A percentile compares a stretch with the other conserved stretches of the same genome.
Conservation (phyloP, 106 monocot species). For the Apostasia shenzhenica region DNA sequence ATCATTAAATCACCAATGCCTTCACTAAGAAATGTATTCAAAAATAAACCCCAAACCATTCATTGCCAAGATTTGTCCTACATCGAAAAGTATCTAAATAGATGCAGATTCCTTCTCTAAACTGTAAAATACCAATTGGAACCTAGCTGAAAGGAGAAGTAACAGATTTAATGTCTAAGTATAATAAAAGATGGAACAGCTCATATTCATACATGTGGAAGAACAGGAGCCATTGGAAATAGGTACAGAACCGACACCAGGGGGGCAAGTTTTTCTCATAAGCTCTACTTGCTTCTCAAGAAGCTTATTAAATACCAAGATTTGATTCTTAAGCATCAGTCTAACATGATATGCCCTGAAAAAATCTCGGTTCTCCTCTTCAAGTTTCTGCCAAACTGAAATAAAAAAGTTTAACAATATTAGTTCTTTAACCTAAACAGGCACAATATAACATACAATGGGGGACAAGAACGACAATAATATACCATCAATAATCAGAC, state of each 20-base stretch:
- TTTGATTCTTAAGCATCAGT: conserved; percentile 80
- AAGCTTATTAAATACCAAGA: conserved; percentile 72
- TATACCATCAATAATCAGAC: no score
- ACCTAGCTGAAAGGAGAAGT: neutral
- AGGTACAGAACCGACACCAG: conserved; percentile 40
- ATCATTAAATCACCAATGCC: no score
- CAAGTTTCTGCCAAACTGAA: conserved; percentile 97
- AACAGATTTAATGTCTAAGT: neutral
- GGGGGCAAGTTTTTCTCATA: conserved; percentile 51
- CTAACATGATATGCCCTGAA: conserved; percentile 95
- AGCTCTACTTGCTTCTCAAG: conserved; percentile 78
- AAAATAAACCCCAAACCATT: no score
- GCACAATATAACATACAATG: no score
- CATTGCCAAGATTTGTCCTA: no score
- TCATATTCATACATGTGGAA: conserved; percentile 55
- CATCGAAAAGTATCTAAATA: no score
- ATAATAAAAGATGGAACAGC: neutral
- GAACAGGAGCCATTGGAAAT: conserved; percentile 48
- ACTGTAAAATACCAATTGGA: no score
- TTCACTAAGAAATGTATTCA: no score
- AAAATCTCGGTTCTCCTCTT: conserved; percentile 89
- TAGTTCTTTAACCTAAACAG: neutral
- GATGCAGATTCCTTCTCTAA: no score
- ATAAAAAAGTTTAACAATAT: neutral
- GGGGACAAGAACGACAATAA: no score